Conservation (phyloP, 2,329 filamentous ascomycete species). For the Cladosporium sphaerospermum region DNA sequence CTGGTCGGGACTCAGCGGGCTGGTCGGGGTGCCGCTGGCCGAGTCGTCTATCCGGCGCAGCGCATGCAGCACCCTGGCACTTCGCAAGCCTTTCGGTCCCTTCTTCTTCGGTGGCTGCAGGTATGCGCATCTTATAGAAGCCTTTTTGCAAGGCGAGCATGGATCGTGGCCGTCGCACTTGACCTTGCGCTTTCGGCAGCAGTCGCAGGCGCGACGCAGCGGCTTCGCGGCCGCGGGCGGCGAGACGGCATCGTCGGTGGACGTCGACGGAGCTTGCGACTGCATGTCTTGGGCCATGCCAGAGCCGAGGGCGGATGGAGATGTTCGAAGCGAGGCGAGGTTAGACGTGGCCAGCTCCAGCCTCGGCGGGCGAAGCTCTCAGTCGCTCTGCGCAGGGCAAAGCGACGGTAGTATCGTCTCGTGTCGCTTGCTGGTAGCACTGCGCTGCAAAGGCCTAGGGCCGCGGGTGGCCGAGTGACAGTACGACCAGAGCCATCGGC, state of each 20-base stretch:
- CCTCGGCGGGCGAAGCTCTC: too few species aligned
- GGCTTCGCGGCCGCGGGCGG: conserved; percentile 16
- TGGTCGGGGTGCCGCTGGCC: conserved; percentile 20
- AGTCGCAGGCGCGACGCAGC: conserved; percentile 31
- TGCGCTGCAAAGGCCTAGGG: conserved; percentile 2
- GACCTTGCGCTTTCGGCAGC: conserved; percentile 32
- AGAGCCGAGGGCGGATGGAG: too few species aligned
- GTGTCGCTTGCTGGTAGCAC: conserved; percentile 1
- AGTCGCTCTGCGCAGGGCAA: too few species aligned
- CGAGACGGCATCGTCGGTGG: conserved; percentile 16
- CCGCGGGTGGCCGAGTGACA: neutral
- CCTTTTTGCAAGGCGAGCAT: conserved; percentile 31
- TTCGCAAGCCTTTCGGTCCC: conserved; percentile 31
- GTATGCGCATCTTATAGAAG: conserved; percentile 30
- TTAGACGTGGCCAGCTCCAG: too few species aligned
- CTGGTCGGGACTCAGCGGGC: conserved; percentile 20
- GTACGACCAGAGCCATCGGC: conserved; percentile 1
- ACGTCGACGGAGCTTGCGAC: conserved; percentile 3
- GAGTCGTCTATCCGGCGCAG: conserved; percentile 30
- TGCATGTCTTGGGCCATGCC: conserved; percentile 4
- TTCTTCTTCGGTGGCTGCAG: conserved; percentile 33
- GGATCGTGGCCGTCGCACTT: conserved; percentile 30
- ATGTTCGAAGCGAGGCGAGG: too few species aligned
- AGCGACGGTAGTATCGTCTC: too few species aligned
- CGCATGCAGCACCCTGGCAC: conserved; percentile 30